Percentiles rank a stretch among this genome's conserved stretches.
Evolutionary conservation across 2,329 filamentous ascomycete species (phyloP).

Genomic region (Elsinoe perseae): DNA sequence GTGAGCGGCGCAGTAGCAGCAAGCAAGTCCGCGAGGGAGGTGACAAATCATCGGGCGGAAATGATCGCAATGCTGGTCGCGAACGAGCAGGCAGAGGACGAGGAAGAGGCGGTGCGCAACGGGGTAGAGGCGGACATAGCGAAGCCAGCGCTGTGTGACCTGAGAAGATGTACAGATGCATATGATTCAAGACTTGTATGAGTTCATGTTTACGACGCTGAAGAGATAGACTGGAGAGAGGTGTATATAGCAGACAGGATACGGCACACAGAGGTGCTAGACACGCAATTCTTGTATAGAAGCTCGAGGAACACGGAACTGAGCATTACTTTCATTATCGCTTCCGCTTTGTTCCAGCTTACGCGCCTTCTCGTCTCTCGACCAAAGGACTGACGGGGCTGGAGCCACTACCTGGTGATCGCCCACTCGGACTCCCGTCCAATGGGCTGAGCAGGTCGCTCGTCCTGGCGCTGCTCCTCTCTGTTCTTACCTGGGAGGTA

Average conservation of each 20-base stretch:
- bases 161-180: neutral
- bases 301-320: slow-evolving; percentile 12
- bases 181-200: neutral
- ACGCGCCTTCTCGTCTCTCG: neutral
- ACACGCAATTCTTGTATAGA: neutral
- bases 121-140: neutral
- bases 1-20: slow-evolving; percentile 24
- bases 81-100: neutral
- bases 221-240: neutral
- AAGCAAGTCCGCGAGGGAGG: slow-evolving; percentile 27
- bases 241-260: neutral
- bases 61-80: neutral
- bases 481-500: too few relatives aligned
- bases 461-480: neutral
- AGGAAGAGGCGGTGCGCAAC: neutral
- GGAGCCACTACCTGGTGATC: neutral
- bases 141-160: neutral
- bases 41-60: slow-evolving; percentile 22
- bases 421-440: neutral
- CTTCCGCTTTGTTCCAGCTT: neutral
- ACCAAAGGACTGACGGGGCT: neutral
- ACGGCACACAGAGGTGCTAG: neutral
- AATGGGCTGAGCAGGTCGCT: neutral
- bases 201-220: neutral
- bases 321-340: neutral